Evolutionary conservation across 2,329 filamentous ascomycete species (phyloP).

Genomic region (Corynespora cassiicola): DNA sequence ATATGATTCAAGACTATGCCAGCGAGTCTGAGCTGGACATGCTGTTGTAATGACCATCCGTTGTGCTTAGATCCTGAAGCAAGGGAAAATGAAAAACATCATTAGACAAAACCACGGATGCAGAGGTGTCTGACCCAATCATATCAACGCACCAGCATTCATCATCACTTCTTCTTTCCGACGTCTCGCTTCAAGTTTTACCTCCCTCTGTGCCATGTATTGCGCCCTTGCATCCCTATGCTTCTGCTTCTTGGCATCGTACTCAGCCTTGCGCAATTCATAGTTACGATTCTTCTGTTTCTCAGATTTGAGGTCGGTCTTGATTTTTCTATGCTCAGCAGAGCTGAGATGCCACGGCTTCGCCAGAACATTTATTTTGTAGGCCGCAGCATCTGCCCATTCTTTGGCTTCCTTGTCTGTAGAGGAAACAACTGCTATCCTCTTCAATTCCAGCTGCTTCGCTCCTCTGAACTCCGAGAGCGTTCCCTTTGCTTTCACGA

Average conservation of each 20-base stretch:
- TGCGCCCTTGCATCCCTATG: constrained; percentile 38
- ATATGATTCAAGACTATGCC: no score
- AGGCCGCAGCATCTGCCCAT: constrained; percentile 59
- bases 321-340: constrained; percentile 52
- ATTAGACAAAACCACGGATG: no score
- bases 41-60: no score
- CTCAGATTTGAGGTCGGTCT: constrained; percentile 45
- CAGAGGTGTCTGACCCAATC: constrained; percentile 3
- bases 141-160: constrained; percentile 50
- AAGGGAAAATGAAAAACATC: no score
- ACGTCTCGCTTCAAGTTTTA: constrained; percentile 50
- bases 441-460: constrained; percentile 63
- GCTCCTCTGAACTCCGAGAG: constrained; percentile 57
- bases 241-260: constrained; percentile 39
- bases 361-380: constrained; percentile 57
- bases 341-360: constrained; percentile 60
- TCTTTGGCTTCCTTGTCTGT: constrained; percentile 63
- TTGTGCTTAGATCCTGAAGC: no score
- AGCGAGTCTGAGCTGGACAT: no score
- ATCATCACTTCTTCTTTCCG: constrained; percentile 51
- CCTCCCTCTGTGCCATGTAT: constrained; percentile 37
- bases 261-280: constrained; percentile 41
- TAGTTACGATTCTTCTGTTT: constrained; percentile 46
- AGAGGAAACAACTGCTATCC: constrained; percentile 55
- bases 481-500: constrained; percentile 65